These are phyloP conservation scores for Ogataea polymorpha DNA, from an alignment of 805 yeast genomes.

Conservation along the genomic window DNA sequence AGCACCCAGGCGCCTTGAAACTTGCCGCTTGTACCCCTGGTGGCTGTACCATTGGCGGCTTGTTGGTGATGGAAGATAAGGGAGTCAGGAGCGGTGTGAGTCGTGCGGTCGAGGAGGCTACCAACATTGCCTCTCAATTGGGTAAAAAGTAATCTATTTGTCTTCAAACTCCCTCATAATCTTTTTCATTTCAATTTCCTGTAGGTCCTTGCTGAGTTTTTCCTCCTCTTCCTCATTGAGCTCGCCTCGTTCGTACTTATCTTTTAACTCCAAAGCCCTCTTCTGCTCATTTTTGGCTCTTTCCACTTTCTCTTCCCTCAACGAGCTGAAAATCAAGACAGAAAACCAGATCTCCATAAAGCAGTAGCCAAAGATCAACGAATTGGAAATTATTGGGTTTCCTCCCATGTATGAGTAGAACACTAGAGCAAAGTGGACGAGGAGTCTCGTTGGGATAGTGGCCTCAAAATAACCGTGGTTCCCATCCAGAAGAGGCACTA, in stretches of 20 bases:
- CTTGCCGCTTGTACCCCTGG: conserved; percentile 95
- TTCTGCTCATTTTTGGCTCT: conserved; percentile 31
- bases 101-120: conserved; percentile 87
- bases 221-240: conserved; percentile 19
- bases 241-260: conserved; percentile 30
- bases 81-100: conserved; percentile 87
- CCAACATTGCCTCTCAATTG: conserved; percentile 64
- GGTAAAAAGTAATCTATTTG: conserved; percentile 44
- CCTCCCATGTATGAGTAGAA: conserved; percentile 46
- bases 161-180: conserved; percentile 31
- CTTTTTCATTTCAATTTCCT: conserved; percentile 30
- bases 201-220: conserved; percentile 22
- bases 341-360: conserved; percentile 71
- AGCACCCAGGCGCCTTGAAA: conserved; percentile 85
- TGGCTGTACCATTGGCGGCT: conserved; percentile 95
- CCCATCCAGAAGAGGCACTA: conserved; percentile 52
- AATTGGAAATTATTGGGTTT: conserved; percentile 53
- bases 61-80: conserved; percentile 86
- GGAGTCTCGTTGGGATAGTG: conserved; percentile 55
- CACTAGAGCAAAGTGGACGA: conserved; percentile 47
- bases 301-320: conserved; percentile 61
- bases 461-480: conserved; percentile 53
- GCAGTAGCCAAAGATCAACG: conserved; percentile 54
- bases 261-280: conserved; percentile 19
- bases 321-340: conserved; percentile 55